A percentile compares a stretch with the other conserved stretches of the same genome.
phyloP scores from a whole-genome alignment of 2,329 filamentous ascomycete species.

The Fusarium hostae region DNA sequence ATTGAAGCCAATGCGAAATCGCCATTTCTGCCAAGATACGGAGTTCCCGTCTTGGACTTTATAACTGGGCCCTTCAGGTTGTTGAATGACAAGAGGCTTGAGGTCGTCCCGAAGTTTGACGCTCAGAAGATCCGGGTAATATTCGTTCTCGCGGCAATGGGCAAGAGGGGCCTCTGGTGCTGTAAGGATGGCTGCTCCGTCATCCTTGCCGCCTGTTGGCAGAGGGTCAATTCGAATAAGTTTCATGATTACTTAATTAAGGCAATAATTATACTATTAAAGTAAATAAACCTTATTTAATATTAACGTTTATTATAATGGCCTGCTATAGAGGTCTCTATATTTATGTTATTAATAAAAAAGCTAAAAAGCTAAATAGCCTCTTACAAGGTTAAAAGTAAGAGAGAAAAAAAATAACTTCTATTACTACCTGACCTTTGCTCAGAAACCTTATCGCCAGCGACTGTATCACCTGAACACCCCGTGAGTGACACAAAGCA shows the following conservation, averaged over 20 bases:
- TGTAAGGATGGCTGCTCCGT: constrained; percentile 55
- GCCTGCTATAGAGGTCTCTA: too few relatives aligned
- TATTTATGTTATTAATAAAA: too few relatives aligned
- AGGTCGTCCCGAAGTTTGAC: constrained; percentile 60
- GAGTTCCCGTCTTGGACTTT: constrained; percentile 58
- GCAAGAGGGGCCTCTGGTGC: constrained; percentile 54
- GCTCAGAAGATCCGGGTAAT: constrained; percentile 63
- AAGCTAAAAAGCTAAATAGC: too few relatives aligned
- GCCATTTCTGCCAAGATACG: constrained; percentile 73
- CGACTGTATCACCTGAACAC: not conserved
- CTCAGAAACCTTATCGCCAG: not conserved
- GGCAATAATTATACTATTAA: too few relatives aligned
- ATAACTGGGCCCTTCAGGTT: constrained; percentile 76
- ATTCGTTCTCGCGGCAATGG: constrained; percentile 51
- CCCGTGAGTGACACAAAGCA: not conserved
- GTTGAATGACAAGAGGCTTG: constrained; percentile 78
- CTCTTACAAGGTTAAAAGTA: too few relatives aligned
- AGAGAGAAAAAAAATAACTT: too few relatives aligned
- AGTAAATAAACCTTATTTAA: too few relatives aligned
- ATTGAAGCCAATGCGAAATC: constrained; percentile 76
- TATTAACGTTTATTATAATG: too few relatives aligned
- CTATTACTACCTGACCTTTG: rapidly evolving
- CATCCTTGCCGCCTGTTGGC: constrained; percentile 58
- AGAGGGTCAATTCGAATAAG: constrained; percentile 68
- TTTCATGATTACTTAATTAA: too few relatives aligned